Conservation (phyloP, 1,139 yeast genomes). For the Magnusiomyces tetraspermus region DNA sequence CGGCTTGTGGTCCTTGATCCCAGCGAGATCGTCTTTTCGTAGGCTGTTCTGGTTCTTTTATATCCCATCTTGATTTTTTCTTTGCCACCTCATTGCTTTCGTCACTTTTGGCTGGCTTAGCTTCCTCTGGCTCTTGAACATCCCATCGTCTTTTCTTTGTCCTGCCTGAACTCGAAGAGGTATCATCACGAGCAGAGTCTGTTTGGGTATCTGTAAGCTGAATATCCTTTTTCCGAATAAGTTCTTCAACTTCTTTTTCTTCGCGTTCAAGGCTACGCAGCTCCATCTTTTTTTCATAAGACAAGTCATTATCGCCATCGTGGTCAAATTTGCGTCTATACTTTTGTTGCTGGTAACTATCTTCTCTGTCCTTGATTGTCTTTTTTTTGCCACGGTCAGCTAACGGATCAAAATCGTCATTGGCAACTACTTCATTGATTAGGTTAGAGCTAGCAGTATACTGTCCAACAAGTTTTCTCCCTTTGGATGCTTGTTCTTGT, state of each 20-base stretch:
- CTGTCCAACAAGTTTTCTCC: conserved; percentile 25
- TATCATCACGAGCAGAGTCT: conserved; percentile 6
- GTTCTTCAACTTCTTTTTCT: conserved; percentile 25
- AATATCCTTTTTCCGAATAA: conserved; percentile 20
- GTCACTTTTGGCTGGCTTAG: conserved; percentile 23
- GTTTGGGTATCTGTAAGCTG: conserved; percentile 11
- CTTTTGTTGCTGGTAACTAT: conserved; percentile 38
- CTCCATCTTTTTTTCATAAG: conserved; percentile 26
- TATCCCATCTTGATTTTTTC: conserved; percentile 21
- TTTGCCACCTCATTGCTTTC: conserved; percentile 11
- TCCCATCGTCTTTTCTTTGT: conserved; percentile 13
- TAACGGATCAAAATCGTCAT: conserved; percentile 34
- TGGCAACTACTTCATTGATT: conserved; percentile 29
- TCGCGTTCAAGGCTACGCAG: conserved; percentile 29
- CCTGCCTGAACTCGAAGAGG: conserved; percentile 9
- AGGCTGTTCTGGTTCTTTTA: conserved; percentile 8
- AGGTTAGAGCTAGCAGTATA: conserved; percentile 23
- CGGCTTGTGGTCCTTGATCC: conserved; percentile 33
- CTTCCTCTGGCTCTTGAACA: conserved; percentile 14
- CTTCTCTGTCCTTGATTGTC: conserved; percentile 32
- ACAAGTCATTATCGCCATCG: conserved; percentile 16
- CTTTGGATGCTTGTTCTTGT: background rate
- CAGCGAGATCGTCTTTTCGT: conserved; percentile 21
- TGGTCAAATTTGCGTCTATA: conserved; percentile 31
- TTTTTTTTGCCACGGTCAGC: conserved; percentile 28